Conservation (phyloP, 345 rosid species). For the Citrus sinensis region DVS_A1.0 CM039165.1:21055001-21055500, state of each 20-base stretch:
- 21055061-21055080: slow-evolving; percentile 23
- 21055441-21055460: slow-evolving; percentile 20
- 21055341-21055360: slow-evolving; percentile 56
- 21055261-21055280: slow-evolving; percentile 29
- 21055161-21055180: slow-evolving; percentile 37
- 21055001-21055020: slow-evolving; percentile 4
- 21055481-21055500: slow-evolving; percentile 28
- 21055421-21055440: slow-evolving; percentile 38
- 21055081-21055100: slow-evolving; percentile 74
- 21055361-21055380: slow-evolving; percentile 66
- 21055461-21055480: slow-evolving; percentile 34
- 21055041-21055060: slow-evolving; percentile 4
- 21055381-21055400: slow-evolving; percentile 76
- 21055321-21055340: neutral
- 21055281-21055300: slow-evolving; percentile 25
- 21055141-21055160: neutral
- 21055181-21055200: slow-evolving; percentile 14
- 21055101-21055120: slow-evolving; percentile 32
- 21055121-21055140: slow-evolving; percentile 10
- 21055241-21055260: slow-evolving; percentile 22
- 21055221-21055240: slow-evolving; percentile 37
- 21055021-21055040: slow-evolving; percentile 20
- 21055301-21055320: slow-evolving; percentile 8
- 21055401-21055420: slow-evolving; percentile 45
- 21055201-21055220: slow-evolving; percentile 35